phyloP scores from a whole-genome alignment of 2,329 filamentous ascomycete species.

The Trichoderma polysporum region DNA sequence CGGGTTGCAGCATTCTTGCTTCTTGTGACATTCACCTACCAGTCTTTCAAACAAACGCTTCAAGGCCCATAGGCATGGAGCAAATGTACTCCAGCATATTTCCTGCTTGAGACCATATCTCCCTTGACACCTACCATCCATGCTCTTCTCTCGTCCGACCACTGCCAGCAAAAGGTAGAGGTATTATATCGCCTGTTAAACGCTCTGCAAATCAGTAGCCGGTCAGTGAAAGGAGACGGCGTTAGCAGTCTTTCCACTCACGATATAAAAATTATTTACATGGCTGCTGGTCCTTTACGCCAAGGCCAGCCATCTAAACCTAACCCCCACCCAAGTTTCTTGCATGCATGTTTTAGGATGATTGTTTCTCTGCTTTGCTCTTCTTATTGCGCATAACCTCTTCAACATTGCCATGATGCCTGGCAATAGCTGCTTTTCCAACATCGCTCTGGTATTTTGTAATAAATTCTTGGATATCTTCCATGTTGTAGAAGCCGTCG shows the following conservation, averaged over 20 bases:
- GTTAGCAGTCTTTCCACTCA: background rate
- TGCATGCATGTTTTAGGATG: background rate
- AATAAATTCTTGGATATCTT: constrained; percentile 45
- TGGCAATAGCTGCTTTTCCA: constrained; percentile 34
- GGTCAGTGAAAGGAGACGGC: background rate
- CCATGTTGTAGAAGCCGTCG: constrained; percentile 46
- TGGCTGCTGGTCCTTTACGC: background rate
- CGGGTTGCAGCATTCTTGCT: background rate
- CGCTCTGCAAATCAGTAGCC: background rate
- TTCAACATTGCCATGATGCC: constrained; percentile 25
- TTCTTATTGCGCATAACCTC: constrained; percentile 1
- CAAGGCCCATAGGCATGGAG: background rate
- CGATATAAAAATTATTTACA: background rate
- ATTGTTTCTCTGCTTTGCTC: background rate
- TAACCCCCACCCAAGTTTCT: background rate
- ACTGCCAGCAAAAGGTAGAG: too few relatives aligned
- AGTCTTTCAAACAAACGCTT: background rate
- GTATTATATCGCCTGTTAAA: background rate
- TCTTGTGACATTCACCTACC: background rate
- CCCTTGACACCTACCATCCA: background rate
- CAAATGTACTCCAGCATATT: background rate
- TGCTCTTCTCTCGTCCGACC: background rate
- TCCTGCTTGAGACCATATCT: background rate
- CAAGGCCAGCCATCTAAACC: background rate
- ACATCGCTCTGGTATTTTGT: constrained; percentile 39